These are phyloP conservation scores for Tuber indicum DNA, from an alignment of 495 filamentous ascomycete species.

Conservation along the genomic window DNA sequence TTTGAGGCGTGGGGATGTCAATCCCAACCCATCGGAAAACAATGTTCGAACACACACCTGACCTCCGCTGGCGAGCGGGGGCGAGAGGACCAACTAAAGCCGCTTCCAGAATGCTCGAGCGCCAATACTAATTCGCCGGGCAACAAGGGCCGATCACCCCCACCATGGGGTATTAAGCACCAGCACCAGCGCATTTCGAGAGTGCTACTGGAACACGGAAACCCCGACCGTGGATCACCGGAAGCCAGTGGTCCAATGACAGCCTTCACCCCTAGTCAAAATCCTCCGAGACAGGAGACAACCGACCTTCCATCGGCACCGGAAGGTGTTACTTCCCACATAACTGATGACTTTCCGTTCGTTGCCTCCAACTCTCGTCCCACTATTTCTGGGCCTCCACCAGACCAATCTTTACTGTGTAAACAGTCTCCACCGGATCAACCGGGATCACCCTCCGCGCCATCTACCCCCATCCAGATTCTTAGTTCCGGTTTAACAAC, in stretches of 20 bases:
- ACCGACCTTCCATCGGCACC: too few species aligned
- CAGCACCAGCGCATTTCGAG: neutral
- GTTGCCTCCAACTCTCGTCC: too few species aligned
- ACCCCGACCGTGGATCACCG: neutral
- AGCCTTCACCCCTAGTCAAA: neutral
- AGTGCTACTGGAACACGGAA: neutral
- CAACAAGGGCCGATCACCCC: neutral
- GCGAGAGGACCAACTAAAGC: neutral
- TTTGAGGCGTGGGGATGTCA: neutral
- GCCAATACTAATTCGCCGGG: neutral
- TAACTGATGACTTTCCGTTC: too few species aligned
- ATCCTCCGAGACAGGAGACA: too few species aligned
- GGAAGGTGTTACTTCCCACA: too few species aligned
- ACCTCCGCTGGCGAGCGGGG: neutral
- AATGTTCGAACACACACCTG: neutral
- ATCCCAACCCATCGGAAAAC: neutral
- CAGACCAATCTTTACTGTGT: too few species aligned
- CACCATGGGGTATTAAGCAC: neutral
- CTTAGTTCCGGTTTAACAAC: too few species aligned
- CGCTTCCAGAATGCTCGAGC: neutral
- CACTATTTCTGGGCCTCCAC: too few species aligned
- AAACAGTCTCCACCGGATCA: too few species aligned
- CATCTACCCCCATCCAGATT: too few species aligned
- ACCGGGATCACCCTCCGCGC: too few species aligned
- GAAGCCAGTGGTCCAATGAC: neutral